A percentile compares a stretch with the other conserved stretches of the same genome.
These are phyloP conservation scores for Zymoseptoria pseudotritici DNA, from an alignment of 2,329 filamentous ascomycete genomes.

Conservation along the genomic window DNA sequence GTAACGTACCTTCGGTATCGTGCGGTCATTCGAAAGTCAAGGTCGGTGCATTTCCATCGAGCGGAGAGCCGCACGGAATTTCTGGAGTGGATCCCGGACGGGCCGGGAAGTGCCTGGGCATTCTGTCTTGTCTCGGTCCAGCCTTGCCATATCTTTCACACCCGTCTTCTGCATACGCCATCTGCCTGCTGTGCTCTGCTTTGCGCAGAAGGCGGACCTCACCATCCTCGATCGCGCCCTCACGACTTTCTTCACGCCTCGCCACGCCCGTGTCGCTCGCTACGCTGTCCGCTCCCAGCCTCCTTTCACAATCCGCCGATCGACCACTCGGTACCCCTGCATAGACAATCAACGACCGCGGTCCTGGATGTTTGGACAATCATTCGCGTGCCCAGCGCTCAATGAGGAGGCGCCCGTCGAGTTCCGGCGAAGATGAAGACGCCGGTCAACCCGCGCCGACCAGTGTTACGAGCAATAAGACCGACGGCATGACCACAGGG, in stretches of 20 bases:
- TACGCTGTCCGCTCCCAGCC: background rate
- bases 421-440: conserved; percentile 34
- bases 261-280: background rate
- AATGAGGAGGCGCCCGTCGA: conserved; percentile 37
- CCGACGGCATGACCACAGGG: conserved; percentile 9
- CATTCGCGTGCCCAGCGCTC: conserved; percentile 14
- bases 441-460: conserved; percentile 18
- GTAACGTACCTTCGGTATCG: background rate
- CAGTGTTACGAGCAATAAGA: conserved; percentile 6
- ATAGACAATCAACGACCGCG: conserved; percentile 4
- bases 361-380: conserved; percentile 12
- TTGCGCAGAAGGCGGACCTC: background rate
- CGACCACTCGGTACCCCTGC: background rate
- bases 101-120: background rate
- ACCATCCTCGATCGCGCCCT: background rate
- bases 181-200: background rate
- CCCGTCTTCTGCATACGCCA: background rate
- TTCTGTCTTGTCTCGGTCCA: background rate
- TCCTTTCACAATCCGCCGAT: background rate
- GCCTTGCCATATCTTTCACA: background rate
- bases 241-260: background rate
- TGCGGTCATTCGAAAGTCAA: background rate
- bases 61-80: background rate
- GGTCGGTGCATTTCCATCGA: background rate
- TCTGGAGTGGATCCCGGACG: background rate